These are phyloP conservation scores for Nakazawaea populi DNA, from an alignment of 805 yeast genomes.

Conservation along the genomic window DNA sequence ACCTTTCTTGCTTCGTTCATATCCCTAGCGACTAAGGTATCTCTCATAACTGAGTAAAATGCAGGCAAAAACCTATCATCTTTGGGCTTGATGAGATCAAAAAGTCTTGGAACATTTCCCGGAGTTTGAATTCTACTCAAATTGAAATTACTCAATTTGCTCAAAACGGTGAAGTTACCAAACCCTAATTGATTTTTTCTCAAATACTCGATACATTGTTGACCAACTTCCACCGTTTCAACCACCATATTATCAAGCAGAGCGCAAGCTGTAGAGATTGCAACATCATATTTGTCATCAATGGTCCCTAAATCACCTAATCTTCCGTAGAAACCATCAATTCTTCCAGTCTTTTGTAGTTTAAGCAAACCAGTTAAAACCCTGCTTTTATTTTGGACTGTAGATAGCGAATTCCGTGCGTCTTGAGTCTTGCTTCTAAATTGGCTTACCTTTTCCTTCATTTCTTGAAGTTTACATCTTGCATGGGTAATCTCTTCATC, in stretches of 20 bases:
- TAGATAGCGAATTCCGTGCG: constrained; percentile 53
- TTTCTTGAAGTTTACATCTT: constrained; percentile 38
- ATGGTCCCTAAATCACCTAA: constrained; percentile 91
- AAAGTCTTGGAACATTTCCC: constrained; percentile 67
- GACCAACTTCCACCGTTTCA: constrained; percentile 61
- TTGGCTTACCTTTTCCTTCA: constrained; percentile 46
- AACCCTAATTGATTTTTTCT: constrained; percentile 81
- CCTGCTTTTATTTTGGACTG: constrained; percentile 60
- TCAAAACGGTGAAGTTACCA: constrained; percentile 79
- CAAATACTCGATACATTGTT: constrained; percentile 67
- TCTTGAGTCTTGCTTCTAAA: constrained; percentile 62
- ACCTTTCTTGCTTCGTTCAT: constrained; percentile 78
- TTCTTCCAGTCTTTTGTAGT: constrained; percentile 73
- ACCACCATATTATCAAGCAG: constrained; percentile 91
- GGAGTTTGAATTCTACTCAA: constrained; percentile 62
- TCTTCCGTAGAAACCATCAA: constrained; percentile 83
- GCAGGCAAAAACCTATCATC: constrained; percentile 76
- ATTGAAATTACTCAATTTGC: constrained; percentile 63
- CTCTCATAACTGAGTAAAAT: constrained; percentile 78
- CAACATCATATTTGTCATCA: constrained; percentile 84
- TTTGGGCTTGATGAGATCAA: constrained; percentile 71
- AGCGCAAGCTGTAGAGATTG: constrained; percentile 92
- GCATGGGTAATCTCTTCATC: constrained; percentile 50
- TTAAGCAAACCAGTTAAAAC: constrained; percentile 66
- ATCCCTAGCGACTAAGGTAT: constrained; percentile 81